Conservation (phyloP, 352 stramenopile species). For the Phytophthora agathidicida region DNA sequence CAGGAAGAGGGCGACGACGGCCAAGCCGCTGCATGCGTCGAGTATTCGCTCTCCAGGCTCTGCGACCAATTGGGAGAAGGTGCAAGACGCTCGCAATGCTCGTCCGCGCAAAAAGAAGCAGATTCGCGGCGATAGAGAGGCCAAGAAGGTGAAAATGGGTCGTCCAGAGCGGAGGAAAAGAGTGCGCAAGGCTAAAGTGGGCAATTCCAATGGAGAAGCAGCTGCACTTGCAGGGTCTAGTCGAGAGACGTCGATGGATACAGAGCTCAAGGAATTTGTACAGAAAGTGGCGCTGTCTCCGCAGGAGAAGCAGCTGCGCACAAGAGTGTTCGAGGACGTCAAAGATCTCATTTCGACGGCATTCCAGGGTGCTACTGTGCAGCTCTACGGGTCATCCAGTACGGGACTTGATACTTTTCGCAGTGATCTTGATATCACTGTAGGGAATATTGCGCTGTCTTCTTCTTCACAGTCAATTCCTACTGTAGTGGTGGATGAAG, state of each 20-base stretch:
- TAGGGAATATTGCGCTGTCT: conserved; percentile 53
- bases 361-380: conserved; percentile 52
- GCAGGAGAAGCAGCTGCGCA: conserved; percentile 47
- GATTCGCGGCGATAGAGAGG: neutral
- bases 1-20: conserved; percentile 4
- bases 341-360: conserved; percentile 40
- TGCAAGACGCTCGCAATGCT: neutral
- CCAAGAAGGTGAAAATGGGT: conserved; percentile 24
- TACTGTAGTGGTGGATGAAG: conserved; percentile 17
- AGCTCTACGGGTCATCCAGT: conserved; percentile 76
- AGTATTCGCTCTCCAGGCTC: neutral
- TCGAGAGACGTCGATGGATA: conserved; percentile 36
- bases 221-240: neutral
- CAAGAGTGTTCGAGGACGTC: conserved; percentile 51
- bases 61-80: conserved; percentile 35
- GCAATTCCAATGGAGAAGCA: neutral
- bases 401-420: conserved; percentile 77
- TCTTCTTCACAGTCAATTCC: conserved; percentile 16
- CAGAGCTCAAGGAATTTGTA: conserved; percentile 53
- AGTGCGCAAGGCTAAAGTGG: neutral
- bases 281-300: conserved; percentile 49
- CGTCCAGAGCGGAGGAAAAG: conserved; percentile 6
- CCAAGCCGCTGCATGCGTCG: conserved; percentile 21
- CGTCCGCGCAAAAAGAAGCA: conserved; percentile 17
- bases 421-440: conserved; percentile 76